Evolutionary conservation across 2,329 filamentous ascomycete genomes (phyloP), one percentile per base, ranked within the genome.

Genomic region (Neopestalotiopsis sp.): DNA sequence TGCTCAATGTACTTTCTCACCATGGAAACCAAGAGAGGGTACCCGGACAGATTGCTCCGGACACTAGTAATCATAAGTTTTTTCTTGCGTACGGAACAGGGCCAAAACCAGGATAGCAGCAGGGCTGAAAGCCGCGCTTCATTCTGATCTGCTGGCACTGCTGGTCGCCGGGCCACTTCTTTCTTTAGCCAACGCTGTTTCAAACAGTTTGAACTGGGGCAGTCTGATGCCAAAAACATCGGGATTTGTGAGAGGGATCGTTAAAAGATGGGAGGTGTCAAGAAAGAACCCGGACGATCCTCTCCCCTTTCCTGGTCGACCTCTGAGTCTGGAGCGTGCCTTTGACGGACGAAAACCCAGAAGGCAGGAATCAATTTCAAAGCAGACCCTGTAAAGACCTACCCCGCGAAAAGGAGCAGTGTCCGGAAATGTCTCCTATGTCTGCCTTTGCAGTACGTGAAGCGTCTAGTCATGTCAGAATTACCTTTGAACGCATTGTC

Each of bases 21-120:
- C 3, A 20, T 20, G 28, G 4, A n/a, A 61, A 20, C n/a, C 30
- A 42, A 20, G 59, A 61, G 32, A 40, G 14, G 59, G 28, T 52
- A 52, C 45, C 56, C 59, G 59, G 59, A 61, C 59, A 61, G 12
- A 14, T 40, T 61, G 59, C 32, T 61, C 59, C 59, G 59, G 59
- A 17, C 32, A 34, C 59, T 38, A 61, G 59, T 32, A 61, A 12
- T n/a, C 58, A 30, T 13, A 3, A 14, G 20, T 14, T 59, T 59
- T 28, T 59, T 52, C 45, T 59, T 61, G 28, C 13, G 34, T 34
- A 3, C 17, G 49, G 4, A 56, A 24, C 49, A 56, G 49, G 49
- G 59, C 59, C 34, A n/a, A 61, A 38, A 34, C 28, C 14, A 61
- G n/a, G 28, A 34, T 20, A 34, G 30, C 30, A 61, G 59, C 28